A percentile compares a stretch with the other conserved stretches of the same genome.
phyloP scores from a whole-genome alignment of 257 asterid genomes.

The Marsdenia floribunda region DNA sequence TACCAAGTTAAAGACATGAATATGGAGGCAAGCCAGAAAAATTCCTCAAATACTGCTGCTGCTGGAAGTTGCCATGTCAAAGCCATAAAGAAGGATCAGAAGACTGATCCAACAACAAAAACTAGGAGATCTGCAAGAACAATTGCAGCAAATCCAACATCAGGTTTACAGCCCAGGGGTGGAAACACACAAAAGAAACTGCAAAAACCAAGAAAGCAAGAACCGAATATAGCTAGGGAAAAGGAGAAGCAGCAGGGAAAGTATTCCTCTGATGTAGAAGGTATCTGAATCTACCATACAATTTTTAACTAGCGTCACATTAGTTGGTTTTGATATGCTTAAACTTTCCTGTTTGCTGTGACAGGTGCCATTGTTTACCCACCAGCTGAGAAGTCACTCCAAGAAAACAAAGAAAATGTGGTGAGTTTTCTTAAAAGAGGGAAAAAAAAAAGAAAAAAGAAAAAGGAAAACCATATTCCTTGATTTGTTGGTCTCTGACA shows the following conservation, averaged over 20 bases:
- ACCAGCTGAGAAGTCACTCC: constrained; percentile 33
- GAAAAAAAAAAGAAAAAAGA: no score
- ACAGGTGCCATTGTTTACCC: constrained; percentile 41
- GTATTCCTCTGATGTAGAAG: constrained; percentile 46
- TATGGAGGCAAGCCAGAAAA: constrained; percentile 28
- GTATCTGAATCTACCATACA: constrained; percentile 20
- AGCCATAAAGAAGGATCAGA: constrained; percentile 29
- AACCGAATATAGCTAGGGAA: constrained; percentile 23
- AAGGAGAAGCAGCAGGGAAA: constrained; percentile 53
- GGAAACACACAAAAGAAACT: constrained; percentile 42
- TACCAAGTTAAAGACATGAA: constrained; percentile 33
- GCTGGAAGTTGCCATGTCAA: constrained; percentile 30
- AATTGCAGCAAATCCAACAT: constrained; percentile 31
- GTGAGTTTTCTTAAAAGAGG: constrained; percentile 17
- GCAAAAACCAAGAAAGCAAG: constrained; percentile 52
- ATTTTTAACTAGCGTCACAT: not conserved
- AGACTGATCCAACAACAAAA: constrained; percentile 34
- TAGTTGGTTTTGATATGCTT: not conserved
- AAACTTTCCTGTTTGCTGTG: constrained; percentile 12
- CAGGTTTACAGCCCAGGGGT: constrained; percentile 34
- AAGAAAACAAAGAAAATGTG: constrained; percentile 83
- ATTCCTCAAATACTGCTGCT: constrained; percentile 25
- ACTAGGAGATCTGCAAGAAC: constrained; percentile 36
- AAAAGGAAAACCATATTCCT: not conserved
- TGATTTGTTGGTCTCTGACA: not conserved